Percentiles rank a stretch among this genome's conserved stretches.
phyloP scores from a whole-genome alignment of 192 early-diverging fungal genomes.

The Mortierella alpina region DNA sequence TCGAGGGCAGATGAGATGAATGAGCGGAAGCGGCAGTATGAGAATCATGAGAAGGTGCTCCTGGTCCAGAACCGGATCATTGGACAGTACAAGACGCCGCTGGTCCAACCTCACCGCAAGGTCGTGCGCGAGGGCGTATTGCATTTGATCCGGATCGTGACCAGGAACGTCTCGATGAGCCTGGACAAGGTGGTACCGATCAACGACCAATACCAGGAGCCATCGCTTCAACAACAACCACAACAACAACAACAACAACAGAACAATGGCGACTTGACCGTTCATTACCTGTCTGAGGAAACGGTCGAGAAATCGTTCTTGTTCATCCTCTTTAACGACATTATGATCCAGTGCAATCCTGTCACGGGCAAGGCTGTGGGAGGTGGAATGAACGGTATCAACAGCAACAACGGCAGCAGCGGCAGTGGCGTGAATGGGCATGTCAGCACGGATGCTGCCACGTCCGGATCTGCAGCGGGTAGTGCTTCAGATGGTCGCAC shows the following conservation, averaged over 20 bases:
- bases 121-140: conserved; percentile 63
- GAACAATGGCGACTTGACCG: conserved; percentile 23
- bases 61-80: conserved; percentile 59
- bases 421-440: not conserved
- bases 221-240: not conserved
- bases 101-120: conserved; percentile 63
- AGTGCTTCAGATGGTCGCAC: not conserved
- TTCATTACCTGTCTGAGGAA: conserved; percentile 49
- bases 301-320: conserved; percentile 59
- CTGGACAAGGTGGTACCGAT: not conserved
- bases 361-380: conserved; percentile 18
- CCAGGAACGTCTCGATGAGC: conserved; percentile 52
- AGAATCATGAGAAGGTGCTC: conserved; percentile 63
- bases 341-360: conserved; percentile 62
- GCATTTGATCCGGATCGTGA: conserved; percentile 56
- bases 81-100: conserved; percentile 51
- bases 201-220: no score
- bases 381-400: not conserved
- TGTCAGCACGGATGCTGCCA: not conserved
- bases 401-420: not conserved
- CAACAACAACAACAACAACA: conserved; percentile 1
- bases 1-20: conserved; percentile 82
- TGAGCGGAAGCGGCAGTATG: conserved; percentile 83
- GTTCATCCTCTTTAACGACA: conserved; percentile 73
- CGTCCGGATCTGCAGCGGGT: not conserved